These are phyloP conservation scores for Porpolomopsis calyptriformis DNA, from an alignment of 768 basidiomycete genomes.

Conservation along the genomic window DNA sequence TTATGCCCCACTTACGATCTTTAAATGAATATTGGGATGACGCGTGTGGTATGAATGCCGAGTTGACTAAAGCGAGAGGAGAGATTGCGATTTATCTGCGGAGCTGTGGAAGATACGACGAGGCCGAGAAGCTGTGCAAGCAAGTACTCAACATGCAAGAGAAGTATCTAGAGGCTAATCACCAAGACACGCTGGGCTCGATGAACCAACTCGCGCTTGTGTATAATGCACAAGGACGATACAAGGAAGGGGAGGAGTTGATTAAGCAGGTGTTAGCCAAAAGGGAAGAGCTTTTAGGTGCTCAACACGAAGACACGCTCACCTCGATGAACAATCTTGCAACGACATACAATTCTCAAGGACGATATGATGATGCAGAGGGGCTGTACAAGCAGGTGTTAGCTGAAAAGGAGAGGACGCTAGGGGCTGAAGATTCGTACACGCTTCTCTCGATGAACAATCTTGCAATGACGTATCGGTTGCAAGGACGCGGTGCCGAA, in stretches of 20 bases:
- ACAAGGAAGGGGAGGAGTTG: not conserved
- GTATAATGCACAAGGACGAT: not conserved
- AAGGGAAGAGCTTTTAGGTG: no score
- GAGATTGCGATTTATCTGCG: not conserved
- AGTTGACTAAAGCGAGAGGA: not conserved
- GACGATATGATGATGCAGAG: not conserved
- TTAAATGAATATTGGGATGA: not conserved
- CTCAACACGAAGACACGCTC: not conserved
- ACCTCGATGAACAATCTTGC: not conserved
- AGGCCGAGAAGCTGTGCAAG: not conserved
- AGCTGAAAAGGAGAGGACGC: no score
- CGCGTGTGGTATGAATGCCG: not conserved
- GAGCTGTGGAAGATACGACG: not conserved
- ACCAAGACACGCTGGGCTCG: not conserved
- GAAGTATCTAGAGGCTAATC: not conserved
- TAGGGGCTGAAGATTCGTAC: no score
- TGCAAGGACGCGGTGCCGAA: no score
- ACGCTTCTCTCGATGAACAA: no score
- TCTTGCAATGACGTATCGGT: no score
- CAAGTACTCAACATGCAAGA: not conserved
- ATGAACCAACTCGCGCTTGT: not conserved
- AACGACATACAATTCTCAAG: not conserved
- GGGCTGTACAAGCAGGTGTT: not conserved
- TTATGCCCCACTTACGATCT: not conserved
- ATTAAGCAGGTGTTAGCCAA: no score